These are phyloP conservation scores for Penicillium malachiteum DNA, from an alignment of 495 filamentous ascomycete genomes.

Conservation along the genomic window DNA sequence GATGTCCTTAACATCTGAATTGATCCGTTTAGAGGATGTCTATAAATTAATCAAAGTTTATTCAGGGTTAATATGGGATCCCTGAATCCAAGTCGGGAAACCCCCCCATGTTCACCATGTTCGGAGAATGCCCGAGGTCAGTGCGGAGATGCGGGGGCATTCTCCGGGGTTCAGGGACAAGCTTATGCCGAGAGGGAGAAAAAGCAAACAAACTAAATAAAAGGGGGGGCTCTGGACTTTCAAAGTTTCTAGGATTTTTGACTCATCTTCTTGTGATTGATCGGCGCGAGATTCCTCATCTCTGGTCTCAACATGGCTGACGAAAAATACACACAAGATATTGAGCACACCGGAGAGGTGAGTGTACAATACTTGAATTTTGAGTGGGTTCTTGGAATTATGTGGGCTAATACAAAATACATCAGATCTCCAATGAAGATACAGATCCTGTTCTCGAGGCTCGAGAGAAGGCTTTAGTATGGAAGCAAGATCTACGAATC, in stretches of 20 bases:
- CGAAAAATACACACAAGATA: constrained; percentile 17
- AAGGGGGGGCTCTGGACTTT: constrained; percentile 1
- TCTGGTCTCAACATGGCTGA: constrained; percentile 1
- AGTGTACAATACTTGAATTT: background rate
- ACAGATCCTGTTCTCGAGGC: constrained; percentile 11
- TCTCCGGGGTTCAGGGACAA: constrained; percentile 12
- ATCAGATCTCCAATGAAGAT: constrained; percentile 1
- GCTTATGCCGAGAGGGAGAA: constrained; percentile 8
- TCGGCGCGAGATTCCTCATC: background rate
- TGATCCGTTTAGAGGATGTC: too few species aligned
- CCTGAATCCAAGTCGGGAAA: background rate
- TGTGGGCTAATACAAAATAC: background rate
- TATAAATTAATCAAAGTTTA: too few species aligned
- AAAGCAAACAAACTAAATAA: constrained; percentile 15
- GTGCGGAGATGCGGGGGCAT: constrained; percentile 20
- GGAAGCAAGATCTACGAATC: constrained; percentile 62
- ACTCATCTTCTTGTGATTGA: background rate
- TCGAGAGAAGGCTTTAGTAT: constrained; percentile 43
- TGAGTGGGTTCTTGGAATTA: background rate
- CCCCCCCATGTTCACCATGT: background rate
- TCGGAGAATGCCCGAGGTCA: constrained; percentile 24
- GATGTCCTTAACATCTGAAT: too few species aligned
- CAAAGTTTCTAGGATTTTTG: background rate
- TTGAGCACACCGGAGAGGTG: constrained; percentile 17
- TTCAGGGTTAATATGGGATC: too few species aligned